Percentiles rank a stretch among this genome's conserved stretches.
phyloP scores from a whole-genome alignment of 2,329 filamentous ascomycete species.

The Colletotrichum viniferum region DNA sequence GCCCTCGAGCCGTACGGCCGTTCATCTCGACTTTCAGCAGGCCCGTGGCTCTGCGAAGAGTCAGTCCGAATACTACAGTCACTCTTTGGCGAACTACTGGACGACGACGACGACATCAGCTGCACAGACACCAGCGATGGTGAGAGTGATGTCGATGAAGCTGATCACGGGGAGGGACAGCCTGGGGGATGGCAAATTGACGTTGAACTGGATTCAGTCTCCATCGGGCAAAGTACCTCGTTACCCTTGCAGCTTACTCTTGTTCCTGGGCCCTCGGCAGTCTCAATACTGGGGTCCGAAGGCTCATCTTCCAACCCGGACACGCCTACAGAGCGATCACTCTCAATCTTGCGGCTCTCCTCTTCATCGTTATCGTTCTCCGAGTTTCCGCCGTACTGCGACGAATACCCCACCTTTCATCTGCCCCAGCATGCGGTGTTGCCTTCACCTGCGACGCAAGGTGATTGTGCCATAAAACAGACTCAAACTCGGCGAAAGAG shows the following conservation, averaged over 20 bases:
- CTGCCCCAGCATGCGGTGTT: neutral
- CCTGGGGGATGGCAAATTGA: neutral
- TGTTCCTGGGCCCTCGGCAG: neutral
- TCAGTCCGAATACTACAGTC: neutral
- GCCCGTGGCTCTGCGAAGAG: neutral
- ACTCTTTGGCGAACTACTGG: neutral
- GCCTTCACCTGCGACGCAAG: neutral
- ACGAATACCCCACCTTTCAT: neutral
- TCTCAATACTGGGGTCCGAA: neutral
- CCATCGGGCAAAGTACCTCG: neutral
- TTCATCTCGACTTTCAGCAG: accelerated
- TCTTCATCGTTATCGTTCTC: neutral
- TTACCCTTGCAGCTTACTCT: neutral
- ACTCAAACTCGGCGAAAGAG: accelerated
- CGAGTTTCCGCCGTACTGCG: neutral
- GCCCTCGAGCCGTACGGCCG: neutral
- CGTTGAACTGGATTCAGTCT: neutral
- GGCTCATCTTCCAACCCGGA: neutral
- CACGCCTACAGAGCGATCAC: neutral
- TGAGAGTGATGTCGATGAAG: accelerated
- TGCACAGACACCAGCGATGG: neutral
- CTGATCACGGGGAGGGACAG: neutral
- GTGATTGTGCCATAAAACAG: neutral
- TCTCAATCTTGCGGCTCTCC: neutral
- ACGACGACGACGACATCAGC: neutral